These are phyloP conservation scores for Lichtheimia ramosa DNA, from an alignment of 371 early-diverging fungal genomes.

Conservation along the genomic window DNA sequence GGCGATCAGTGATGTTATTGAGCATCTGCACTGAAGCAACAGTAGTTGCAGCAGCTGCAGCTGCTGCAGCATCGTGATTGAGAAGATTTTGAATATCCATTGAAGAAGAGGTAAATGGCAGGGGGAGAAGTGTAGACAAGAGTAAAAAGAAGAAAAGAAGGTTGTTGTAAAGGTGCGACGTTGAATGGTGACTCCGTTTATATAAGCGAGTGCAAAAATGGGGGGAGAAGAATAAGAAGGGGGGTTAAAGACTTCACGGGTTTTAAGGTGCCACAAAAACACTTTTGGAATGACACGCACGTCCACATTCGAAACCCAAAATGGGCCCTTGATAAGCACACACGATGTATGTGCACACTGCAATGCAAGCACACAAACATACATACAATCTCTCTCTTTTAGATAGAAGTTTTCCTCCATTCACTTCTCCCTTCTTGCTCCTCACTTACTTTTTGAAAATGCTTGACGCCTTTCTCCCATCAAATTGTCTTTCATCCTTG, in stretches of 20 bases:
- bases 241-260: conserved; percentile 6
- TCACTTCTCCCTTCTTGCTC: too few relatives aligned
- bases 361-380: conserved; percentile 3
- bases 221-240: conserved; percentile 1
- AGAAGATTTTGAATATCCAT: conserved; percentile 53
- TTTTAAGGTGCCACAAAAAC: conserved; percentile 15
- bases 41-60: neutral
- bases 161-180: conserved; percentile 11
- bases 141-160: conserved; percentile 13
- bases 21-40: neutral
- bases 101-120: too few relatives aligned
- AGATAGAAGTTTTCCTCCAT: too few relatives aligned
- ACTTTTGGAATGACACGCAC: conserved; percentile 11
- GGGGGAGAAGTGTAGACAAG: conserved; percentile 3
- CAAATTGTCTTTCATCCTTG: too few relatives aligned
- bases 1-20: conserved; percentile 35
- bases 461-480: neutral
- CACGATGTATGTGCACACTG: neutral
- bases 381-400: too few relatives aligned
- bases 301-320: conserved; percentile 1
- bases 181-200: conserved; percentile 14
- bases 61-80: conserved; percentile 24
- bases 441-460: too few relatives aligned
- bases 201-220: conserved; percentile 13
- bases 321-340: neutral